Conservation (phyloP, 441 rosid species). For the Pelargonium australe region DNA sequence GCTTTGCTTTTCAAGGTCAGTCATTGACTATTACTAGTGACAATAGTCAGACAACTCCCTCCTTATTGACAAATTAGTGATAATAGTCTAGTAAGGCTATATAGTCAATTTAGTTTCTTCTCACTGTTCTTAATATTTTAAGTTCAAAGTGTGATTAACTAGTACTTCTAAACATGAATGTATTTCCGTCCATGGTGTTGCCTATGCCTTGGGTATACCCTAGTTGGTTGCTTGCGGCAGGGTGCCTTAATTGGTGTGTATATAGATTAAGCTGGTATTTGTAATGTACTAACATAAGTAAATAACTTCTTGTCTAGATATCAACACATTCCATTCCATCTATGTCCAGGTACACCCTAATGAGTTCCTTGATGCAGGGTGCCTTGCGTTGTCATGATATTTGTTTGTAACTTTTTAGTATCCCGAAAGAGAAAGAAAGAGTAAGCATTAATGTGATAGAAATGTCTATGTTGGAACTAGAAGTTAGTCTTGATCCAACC, state of each 20-base stretch:
- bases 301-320: background rate
- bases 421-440: background rate
- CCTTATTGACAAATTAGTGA: background rate
- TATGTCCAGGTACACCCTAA: background rate
- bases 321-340: background rate
- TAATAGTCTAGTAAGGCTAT: background rate
- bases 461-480: background rate
- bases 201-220: background rate
- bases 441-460: background rate
- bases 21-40: conserved; percentile 15
- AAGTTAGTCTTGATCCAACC: background rate
- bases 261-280: background rate
- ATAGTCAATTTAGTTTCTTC: background rate
- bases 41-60: background rate
- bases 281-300: background rate
- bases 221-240: conserved; percentile 1
- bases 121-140: background rate
- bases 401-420: too few relatives aligned
- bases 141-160: background rate
- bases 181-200: background rate
- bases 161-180: conserved; percentile 6
- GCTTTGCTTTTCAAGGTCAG: conserved; percentile 96
- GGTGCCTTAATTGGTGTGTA: conserved; percentile 1
- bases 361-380: background rate
- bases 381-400: background rate